Base-by-base conservation (phyloP, 2,329 filamentous ascomycete species). In the Thielaviopsis ethacetica region DNA sequence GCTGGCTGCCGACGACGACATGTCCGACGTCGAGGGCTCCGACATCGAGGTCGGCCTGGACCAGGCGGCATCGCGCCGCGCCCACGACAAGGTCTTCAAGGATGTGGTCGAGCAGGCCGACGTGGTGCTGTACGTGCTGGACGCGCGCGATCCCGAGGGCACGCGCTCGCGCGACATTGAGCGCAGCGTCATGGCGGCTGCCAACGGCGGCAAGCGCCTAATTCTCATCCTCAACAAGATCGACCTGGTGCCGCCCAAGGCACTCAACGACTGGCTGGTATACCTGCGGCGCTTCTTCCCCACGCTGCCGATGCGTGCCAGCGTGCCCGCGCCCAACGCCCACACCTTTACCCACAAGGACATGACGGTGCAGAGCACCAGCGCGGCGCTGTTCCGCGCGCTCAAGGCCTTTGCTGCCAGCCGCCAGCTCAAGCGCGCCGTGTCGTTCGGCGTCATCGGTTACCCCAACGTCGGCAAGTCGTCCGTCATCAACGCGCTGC, bases 391-490 rank as follows among this genome's bases (percentile, higher is more conserved):
- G 10, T 90, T 96, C 76, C 88, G 85, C 66, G 88, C 91, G 0
- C 81, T 96, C 62, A 96, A 96, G 76, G 85, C 88, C 51, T 96
- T 87, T 68, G 88, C 91, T 10, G 85, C 88, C 60, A 81, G 80
- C 62, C 86, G 87, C 66, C 85, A 94, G 69, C 76, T 96, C 64
- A 95, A 95, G 77, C 85, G 91, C 59, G 85, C 90, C 57, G 83
- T 95, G 66, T 91, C 88, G 21, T 91, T 96, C 62, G 91, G 91
- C 64, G 88, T 96, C 62, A 94, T 96, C 65, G 91, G 91, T 27
- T 96, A 95, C 71, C 91, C 91, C 66, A 96, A 96, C 69, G 91
- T 95, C 61, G 91, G 91, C 69, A 96, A 96, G 76, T 95, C 89
- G 27, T 95, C 90, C 56, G 89, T 96, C 66, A 95, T 96, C 78